Conservation (phyloP, 805 yeast genomes). For the Myxozyma sirexii region DNA sequence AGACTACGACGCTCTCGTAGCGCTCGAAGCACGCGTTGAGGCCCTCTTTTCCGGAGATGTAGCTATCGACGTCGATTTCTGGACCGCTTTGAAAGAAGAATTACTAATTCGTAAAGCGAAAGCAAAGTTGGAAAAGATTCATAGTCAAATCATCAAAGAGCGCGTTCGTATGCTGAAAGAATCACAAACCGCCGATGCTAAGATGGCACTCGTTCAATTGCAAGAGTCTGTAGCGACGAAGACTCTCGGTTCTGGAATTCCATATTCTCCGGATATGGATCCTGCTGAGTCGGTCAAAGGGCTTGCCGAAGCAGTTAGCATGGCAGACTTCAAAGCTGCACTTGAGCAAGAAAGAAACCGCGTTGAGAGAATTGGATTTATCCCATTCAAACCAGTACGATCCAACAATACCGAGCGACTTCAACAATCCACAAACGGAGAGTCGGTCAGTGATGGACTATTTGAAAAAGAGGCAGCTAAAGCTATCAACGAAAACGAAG, state of each 20-base stretch:
- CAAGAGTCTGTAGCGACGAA: constrained; percentile 1
- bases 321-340: neutral
- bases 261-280: constrained; percentile 24
- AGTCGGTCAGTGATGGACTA: neutral
- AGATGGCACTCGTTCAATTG: constrained; percentile 5
- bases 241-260: neutral
- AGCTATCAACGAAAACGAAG: constrained; percentile 34
- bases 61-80: constrained; percentile 39
- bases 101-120: constrained; percentile 34
- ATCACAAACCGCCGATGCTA: constrained; percentile 12
- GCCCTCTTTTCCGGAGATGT: constrained; percentile 30
- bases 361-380: constrained; percentile 33
- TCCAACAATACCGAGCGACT: neutral
- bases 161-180: constrained; percentile 18
- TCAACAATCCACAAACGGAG: neutral
- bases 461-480: constrained; percentile 21
- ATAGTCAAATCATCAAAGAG: constrained; percentile 18
- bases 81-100: constrained; percentile 38
- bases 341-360: constrained; percentile 1
- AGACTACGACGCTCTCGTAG: constrained; percentile 35
- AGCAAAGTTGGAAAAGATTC: constrained; percentile 23
- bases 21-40: constrained; percentile 34
- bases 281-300: neutral
- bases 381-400: constrained; percentile 14
- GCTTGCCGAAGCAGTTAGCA: neutral